These are phyloP conservation scores for Dryas integrifolia DNA, from an alignment of 331 rosid species.

Conservation along the genomic window DNA sequence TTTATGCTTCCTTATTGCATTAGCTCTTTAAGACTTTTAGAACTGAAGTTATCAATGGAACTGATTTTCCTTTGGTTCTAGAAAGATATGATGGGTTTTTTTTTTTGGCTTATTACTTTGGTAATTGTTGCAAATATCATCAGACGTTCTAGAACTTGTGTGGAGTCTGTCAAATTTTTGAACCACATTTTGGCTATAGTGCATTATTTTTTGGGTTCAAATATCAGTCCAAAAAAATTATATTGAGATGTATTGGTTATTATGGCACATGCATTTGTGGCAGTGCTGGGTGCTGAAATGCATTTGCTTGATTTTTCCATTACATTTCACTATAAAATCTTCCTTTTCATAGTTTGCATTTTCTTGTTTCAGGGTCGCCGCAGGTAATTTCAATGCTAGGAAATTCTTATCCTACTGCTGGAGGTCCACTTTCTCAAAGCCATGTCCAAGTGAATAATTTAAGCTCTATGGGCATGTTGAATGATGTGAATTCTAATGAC, in stretches of 20 bases:
- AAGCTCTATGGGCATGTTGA: conserved; percentile 62
- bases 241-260: neutral
- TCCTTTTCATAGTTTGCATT: conserved; percentile 22
- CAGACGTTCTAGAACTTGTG: neutral
- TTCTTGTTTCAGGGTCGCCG: conserved; percentile 74
- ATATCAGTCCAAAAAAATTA: too few relatives aligned
- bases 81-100: neutral
- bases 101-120: neutral
- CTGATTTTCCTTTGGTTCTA: neutral
- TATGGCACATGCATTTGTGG: neutral
- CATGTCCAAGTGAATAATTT: conserved; percentile 52
- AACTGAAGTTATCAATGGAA: neutral
- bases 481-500: conserved; percentile 73
- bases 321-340: neutral
- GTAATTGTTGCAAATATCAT: neutral
- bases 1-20: neutral
- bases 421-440: conserved; percentile 83
- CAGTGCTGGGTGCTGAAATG: neutral
- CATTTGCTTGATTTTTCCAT: neutral
- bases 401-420: conserved; percentile 30
- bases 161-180: neutral
- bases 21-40: neutral
- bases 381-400: conserved; percentile 90
- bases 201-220: too few relatives aligned
- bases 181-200: neutral